Evolutionary conservation across 2,329 filamentous ascomycete genomes (phyloP).

Genomic region (Fusarium buharicum): DNA sequence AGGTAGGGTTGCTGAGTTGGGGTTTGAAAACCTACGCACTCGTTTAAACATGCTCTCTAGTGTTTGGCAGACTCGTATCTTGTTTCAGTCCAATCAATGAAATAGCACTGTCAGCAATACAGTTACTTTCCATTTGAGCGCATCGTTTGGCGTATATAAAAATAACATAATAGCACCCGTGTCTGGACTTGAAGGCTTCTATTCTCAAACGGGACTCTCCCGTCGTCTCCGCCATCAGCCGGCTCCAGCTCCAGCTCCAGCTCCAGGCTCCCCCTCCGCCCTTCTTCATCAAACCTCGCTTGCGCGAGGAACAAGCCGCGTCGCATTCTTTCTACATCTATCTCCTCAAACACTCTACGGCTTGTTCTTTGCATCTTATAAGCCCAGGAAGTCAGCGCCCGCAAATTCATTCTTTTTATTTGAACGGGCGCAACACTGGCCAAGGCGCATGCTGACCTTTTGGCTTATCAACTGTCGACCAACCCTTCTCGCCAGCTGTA

Average conservation of each 20-base stretch:
- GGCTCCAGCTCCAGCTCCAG: constrained; percentile 15
- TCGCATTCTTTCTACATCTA: constrained; percentile 21
- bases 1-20: neutral
- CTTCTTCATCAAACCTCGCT: constrained; percentile 29
- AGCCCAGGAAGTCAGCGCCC: neutral
- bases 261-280: constrained; percentile 22
- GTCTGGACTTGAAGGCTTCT: neutral
- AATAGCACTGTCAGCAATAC: too few species aligned
- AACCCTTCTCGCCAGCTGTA: constrained; percentile 14
- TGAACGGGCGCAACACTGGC: neutral
- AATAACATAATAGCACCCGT: neutral
- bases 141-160: neutral
- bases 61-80: too few species aligned
- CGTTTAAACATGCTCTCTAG: too few species aligned
- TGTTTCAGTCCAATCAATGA: too few species aligned
- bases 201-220: constrained; percentile 3
- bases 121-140: too few species aligned
- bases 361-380: constrained; percentile 2
- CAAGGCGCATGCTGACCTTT: constrained; percentile 10
- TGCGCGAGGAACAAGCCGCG: constrained; percentile 4
- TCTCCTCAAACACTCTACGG: constrained; percentile 20
- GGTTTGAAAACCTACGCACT: neutral
- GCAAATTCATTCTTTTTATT: neutral
- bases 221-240: constrained; percentile 18
- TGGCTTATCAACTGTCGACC: constrained; percentile 22